Percentiles rank a stretch among this genome's conserved stretches.
These are phyloP conservation scores for Cladophialophora psammophila DNA, from an alignment of 2,329 filamentous ascomycete species.

Conservation along the genomic window DNA sequence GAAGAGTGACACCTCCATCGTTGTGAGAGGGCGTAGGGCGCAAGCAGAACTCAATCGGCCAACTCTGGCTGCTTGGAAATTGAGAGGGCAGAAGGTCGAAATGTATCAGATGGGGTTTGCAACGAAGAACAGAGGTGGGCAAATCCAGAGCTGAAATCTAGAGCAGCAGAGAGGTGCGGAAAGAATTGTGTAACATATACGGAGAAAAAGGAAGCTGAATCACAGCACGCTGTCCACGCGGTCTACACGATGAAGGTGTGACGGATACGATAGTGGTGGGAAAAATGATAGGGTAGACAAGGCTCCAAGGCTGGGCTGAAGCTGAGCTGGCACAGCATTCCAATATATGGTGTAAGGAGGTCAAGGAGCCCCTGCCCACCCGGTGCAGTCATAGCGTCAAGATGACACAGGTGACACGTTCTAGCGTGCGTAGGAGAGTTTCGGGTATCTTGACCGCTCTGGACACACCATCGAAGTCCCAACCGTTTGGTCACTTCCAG, in stretches of 20 bases:
- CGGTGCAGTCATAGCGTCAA: not conserved
- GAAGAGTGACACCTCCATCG: constrained; percentile 11
- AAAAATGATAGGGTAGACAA: constrained; percentile 18
- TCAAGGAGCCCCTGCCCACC: constrained; percentile 4
- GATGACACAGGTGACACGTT: not conserved
- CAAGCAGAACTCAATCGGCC: not conserved
- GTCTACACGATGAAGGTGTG: not conserved
- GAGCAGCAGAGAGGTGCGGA: not conserved
- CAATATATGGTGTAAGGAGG: constrained; percentile 9
- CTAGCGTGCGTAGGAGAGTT: not conserved
- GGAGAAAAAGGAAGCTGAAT: too few species aligned
- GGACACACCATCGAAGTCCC: not conserved
- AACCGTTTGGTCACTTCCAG: not conserved
- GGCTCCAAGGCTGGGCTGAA: constrained; percentile 13
- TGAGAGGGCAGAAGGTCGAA: too few species aligned
- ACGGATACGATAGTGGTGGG: constrained; percentile 16
- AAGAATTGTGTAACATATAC: not conserved
- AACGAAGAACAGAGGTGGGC: too few species aligned
- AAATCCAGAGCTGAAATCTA: too few species aligned
- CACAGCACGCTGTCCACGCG: not conserved
- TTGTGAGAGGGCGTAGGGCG: not conserved
- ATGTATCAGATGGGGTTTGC: too few species aligned
- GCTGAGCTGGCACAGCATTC: constrained; percentile 10
- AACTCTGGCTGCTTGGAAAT: not conserved
- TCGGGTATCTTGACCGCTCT: constrained; percentile 17